phyloP scores from a whole-genome alignment of 495 filamentous ascomycete genomes.

The Penicillium coprophilum region DNA sequence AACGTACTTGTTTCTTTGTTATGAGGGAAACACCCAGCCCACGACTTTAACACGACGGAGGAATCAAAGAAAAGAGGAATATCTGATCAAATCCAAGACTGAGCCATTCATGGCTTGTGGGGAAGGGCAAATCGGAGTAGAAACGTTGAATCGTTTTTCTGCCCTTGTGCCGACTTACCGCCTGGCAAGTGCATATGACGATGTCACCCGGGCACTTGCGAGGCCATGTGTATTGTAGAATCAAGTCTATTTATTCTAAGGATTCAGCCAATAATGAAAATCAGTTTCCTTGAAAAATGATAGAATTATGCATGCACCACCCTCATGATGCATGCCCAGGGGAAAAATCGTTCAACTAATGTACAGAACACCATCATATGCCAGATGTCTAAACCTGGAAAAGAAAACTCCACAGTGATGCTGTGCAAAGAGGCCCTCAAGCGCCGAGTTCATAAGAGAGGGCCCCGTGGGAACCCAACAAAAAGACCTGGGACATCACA shows the following conservation, averaged over 20 bases:
- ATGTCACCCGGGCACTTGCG: slow-evolving; percentile 3
- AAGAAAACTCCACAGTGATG: slow-evolving; percentile 44
- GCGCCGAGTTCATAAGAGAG: slow-evolving; percentile 27
- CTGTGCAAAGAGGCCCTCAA: slow-evolving; percentile 30
- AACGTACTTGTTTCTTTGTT: slow-evolving; percentile 1
- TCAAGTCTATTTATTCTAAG: not conserved
- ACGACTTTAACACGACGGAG: not conserved
- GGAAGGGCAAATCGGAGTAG: slow-evolving; percentile 7
- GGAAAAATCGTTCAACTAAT: slow-evolving; percentile 32
- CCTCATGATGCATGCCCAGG: slow-evolving; percentile 5
- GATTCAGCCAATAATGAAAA: not conserved
- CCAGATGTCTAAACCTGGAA: slow-evolving; percentile 27
- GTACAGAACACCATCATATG: slow-evolving; percentile 43
- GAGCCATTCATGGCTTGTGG: slow-evolving; percentile 14
- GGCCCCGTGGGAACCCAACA: slow-evolving; percentile 10
- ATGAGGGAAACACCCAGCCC: slow-evolving; percentile 1
- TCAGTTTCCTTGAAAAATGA: not conserved
- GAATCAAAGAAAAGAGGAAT: not conserved
- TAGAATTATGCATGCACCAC: slow-evolving; percentile 9
- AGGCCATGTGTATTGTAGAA: not conserved
- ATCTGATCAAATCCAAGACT: slow-evolving; percentile 6
- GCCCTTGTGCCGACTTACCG: slow-evolving; percentile 13
- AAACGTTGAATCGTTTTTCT: slow-evolving; percentile 14
- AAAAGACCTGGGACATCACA: slow-evolving; percentile 21
- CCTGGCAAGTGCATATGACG: slow-evolving; percentile 6